A percentile compares a stretch with the other conserved stretches of the same genome.
These are phyloP conservation scores for Raffaelea albimanens DNA, from an alignment of 2,329 filamentous ascomycete species.

Conservation along the genomic window DNA sequence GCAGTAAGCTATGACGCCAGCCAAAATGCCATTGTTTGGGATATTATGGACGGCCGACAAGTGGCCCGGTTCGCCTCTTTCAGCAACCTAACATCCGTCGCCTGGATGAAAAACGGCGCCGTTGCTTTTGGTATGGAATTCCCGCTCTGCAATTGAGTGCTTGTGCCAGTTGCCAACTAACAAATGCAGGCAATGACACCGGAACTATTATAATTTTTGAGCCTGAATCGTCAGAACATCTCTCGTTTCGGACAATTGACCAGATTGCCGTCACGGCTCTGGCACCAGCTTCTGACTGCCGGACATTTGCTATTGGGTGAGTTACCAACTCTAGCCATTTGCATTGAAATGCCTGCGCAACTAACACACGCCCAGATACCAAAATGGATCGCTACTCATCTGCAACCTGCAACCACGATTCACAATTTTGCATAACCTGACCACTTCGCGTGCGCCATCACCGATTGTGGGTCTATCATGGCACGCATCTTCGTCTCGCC, in stretches of 20 bases:
- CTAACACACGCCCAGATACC: conserved; percentile 57
- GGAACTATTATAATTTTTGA: conserved; percentile 94
- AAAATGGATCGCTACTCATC: conserved; percentile 89
- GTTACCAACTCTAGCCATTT: background rate
- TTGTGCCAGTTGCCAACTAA: conserved; percentile 5
- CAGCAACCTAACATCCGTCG: conserved; percentile 71
- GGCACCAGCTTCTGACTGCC: conserved; percentile 79
- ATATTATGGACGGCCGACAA: conserved; percentile 84
- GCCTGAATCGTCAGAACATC: conserved; percentile 83
- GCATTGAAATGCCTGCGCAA: background rate
- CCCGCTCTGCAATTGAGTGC: background rate
- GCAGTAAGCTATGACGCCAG: conserved; percentile 90
- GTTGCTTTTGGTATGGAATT: conserved; percentile 76
- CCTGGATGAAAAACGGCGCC: conserved; percentile 97
- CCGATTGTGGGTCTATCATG: conserved; percentile 80
- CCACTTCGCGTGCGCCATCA: conserved; percentile 73
- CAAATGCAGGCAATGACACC: conserved; percentile 66
- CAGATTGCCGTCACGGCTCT: conserved; percentile 93
- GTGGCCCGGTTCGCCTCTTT: conserved; percentile 89
- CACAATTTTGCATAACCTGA: conserved; percentile 87
- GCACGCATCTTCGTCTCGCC: conserved; percentile 92
- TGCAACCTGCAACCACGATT: conserved; percentile 85
- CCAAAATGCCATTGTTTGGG: conserved; percentile 93
- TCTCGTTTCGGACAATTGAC: conserved; percentile 78
- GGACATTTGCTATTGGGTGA: conserved; percentile 93